A percentile compares a stretch with the other conserved stretches of the same genome.
Conservation (phyloP, 257 asterid species). For the Apocynum venetum region DNA sequence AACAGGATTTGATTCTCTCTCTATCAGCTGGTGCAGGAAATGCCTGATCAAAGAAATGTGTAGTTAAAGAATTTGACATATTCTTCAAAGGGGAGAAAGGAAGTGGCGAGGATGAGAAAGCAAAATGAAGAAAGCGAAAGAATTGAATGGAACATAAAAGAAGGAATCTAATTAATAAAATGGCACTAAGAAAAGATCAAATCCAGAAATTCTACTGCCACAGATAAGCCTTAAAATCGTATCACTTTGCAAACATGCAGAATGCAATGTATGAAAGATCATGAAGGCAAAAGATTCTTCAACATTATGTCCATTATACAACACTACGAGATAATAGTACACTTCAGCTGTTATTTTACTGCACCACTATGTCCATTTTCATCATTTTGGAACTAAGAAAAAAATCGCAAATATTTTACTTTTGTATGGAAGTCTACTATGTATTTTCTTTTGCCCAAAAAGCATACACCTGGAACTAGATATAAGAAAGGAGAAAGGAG, state of each 20-base stretch:
- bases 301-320: neutral
- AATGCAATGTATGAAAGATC: neutral
- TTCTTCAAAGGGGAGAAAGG: neutral
- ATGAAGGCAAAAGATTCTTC: neutral
- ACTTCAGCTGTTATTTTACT: neutral
- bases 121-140: neutral
- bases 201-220: neutral
- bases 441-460: neutral
- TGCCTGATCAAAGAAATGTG: slow-evolving; percentile 39
- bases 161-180: neutral
- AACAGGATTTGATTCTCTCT: slow-evolving; percentile 82
- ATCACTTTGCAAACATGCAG: neutral
- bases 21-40: slow-evolving; percentile 79
- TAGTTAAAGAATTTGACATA: neutral
- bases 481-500: neutral
- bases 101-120: neutral
- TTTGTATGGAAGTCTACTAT: neutral
- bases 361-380: neutral
- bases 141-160: neutral
- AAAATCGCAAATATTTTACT: neutral
- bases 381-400: neutral
- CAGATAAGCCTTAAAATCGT: neutral
- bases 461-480: slow-evolving; percentile 4
- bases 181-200: neutral
- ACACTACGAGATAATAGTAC: neutral